Evolutionary conservation across 257 asterid species (phyloP).

Genomic region (Ocimum tenuiflorum): DNA sequence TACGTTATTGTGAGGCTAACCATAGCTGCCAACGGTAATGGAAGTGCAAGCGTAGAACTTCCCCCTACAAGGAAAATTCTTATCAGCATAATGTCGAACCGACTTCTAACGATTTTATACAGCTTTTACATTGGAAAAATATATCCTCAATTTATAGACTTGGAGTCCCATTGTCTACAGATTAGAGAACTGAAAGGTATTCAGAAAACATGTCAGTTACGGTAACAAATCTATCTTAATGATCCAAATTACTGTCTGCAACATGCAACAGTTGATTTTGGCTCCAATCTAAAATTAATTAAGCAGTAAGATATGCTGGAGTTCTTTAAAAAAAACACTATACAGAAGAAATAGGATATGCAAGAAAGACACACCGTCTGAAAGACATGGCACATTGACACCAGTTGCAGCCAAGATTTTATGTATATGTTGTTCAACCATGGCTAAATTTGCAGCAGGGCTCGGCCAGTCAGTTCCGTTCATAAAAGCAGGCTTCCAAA

Average conservation of each 20-base stretch:
- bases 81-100: slow-evolving; percentile 17
- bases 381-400: slow-evolving; percentile 74
- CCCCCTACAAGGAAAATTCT: slow-evolving; percentile 46
- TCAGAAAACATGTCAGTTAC: not conserved
- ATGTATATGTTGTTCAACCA: slow-evolving; percentile 79
- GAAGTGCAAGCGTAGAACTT: slow-evolving; percentile 63
- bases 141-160: not conserved
- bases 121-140: not conserved
- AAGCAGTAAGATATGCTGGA: not conserved
- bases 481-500: slow-evolving; percentile 96
- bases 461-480: slow-evolving; percentile 99
- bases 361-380: slow-evolving; percentile 46
- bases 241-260: not conserved
- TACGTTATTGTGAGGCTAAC: slow-evolving; percentile 95
- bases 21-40: slow-evolving; percentile 80
- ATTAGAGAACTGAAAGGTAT: not conserved
- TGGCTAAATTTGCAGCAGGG: slow-evolving; percentile 78
- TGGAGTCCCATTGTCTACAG: not conserved
- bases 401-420: slow-evolving; percentile 87
- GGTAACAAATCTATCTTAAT: not conserved
- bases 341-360: too few relatives aligned
- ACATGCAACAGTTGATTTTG: not conserved
- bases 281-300: not conserved
- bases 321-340: too few relatives aligned
- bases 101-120: not conserved